Evolutionary conservation across 2,329 filamentous ascomycete genomes (phyloP).

Genomic region (Fusarium secorum): DNA sequence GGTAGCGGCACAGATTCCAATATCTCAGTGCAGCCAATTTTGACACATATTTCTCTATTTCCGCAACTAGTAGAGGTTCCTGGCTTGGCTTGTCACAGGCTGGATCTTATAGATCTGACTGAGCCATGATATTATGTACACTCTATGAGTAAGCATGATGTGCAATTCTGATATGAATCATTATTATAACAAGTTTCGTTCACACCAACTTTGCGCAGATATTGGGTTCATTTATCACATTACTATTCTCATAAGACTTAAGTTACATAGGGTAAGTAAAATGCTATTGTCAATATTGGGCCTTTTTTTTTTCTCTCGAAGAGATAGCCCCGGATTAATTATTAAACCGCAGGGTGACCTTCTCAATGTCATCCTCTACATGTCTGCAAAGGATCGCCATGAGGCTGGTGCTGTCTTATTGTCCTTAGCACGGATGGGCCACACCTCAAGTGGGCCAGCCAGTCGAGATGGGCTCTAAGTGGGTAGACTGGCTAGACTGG

Average conservation of each 20-base stretch:
- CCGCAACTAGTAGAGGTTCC: background rate
- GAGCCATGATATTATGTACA: background rate
- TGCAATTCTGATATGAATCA: too few relatives aligned
- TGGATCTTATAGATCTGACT: background rate
- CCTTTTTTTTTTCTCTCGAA: background rate
- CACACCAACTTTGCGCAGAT: background rate
- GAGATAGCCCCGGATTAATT: background rate
- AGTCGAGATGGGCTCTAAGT: conserved; percentile 24
- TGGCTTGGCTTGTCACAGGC: background rate
- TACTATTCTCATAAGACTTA: background rate
- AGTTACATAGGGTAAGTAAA: background rate
- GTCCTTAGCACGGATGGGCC: conserved; percentile 17
- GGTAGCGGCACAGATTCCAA: too few relatives aligned
- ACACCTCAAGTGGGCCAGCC: conserved; percentile 24
- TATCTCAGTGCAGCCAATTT: background rate
- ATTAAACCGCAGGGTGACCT: background rate
- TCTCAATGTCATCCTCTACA: background rate
- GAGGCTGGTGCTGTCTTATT: conserved; percentile 32
- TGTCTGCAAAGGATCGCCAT: conserved; percentile 26
- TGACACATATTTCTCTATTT: too few relatives aligned
- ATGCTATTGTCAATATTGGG: background rate
- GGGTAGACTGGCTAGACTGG: conserved; percentile 32
- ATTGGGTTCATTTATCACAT: background rate
- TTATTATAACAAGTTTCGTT: background rate
- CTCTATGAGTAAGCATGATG: background rate